phyloP scores from a whole-genome alignment of 805 yeast species.

The Kuraishia borneana region DNA sequence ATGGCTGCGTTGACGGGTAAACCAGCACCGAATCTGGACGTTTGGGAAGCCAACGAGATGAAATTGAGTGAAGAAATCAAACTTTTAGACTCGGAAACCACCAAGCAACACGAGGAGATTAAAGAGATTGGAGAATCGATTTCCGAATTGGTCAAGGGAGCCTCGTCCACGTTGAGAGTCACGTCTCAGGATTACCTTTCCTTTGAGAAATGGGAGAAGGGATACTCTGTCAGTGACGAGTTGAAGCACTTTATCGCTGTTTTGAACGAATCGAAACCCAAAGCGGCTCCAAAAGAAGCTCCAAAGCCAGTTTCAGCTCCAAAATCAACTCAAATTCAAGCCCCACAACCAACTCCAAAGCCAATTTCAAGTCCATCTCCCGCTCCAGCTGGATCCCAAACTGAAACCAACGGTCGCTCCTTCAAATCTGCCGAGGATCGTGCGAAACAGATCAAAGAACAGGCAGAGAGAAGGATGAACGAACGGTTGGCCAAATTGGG shows the following conservation, averaged over 20 bases:
- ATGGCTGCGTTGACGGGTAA: slow-evolving; percentile 93
- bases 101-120: slow-evolving; percentile 47
- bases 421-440: slow-evolving; percentile 52
- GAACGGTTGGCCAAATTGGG: slow-evolving; percentile 79
- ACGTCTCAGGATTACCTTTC: slow-evolving; percentile 30
- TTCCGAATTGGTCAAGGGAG: slow-evolving; percentile 38
- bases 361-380: slow-evolving; percentile 8
- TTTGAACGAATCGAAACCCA: slow-evolving; percentile 26
- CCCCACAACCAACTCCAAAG: slow-evolving; percentile 5
- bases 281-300: slow-evolving; percentile 4
- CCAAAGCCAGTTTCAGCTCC: slow-evolving; percentile 1
- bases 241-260: slow-evolving; percentile 53
- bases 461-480: slow-evolving; percentile 72
- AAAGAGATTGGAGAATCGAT: slow-evolving; percentile 66
- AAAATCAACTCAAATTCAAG: slow-evolving; percentile 1
- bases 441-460: slow-evolving; percentile 73
- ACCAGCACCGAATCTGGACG: slow-evolving; percentile 30
- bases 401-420: slow-evolving; percentile 9
- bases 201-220: slow-evolving; percentile 69
- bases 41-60: slow-evolving; percentile 42
- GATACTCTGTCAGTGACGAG: slow-evolving; percentile 57
- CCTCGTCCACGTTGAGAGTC: slow-evolving; percentile 18
- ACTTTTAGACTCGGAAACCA: slow-evolving; percentile 40
- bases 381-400: slow-evolving; percentile 8
- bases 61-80: slow-evolving; percentile 40